phyloP scores from a whole-genome alignment of 1,139 yeast genomes.

The Hyphopichia pseudoburtonii region DNA sequence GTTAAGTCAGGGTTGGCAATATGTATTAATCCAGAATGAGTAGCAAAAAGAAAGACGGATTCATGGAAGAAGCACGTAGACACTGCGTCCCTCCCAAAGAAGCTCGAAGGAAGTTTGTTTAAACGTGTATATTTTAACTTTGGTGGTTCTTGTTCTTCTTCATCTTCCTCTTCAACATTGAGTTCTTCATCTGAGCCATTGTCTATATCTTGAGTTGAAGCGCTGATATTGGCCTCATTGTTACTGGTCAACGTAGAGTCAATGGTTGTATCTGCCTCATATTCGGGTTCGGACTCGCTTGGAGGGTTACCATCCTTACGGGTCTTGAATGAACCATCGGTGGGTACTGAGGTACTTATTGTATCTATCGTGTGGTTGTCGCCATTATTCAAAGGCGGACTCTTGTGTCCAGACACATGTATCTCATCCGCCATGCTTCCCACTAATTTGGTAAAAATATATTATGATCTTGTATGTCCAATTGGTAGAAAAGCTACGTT shows the following conservation, averaged over 20 bases:
- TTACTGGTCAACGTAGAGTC: too few species aligned
- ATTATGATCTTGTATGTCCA: too few species aligned
- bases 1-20: conserved; percentile 59
- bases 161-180: conserved; percentile 15
- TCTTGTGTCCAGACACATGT: not conserved
- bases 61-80: conserved; percentile 67
- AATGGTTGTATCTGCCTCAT: conserved; percentile 1
- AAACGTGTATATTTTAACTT: conserved; percentile 70
- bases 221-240: too few species aligned
- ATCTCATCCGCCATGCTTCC: not conserved
- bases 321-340: too few species aligned
- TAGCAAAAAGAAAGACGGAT: conserved; percentile 70
- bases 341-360: not conserved
- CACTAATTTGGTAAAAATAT: too few species aligned
- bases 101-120: conserved; percentile 59
- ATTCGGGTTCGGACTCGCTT: too few species aligned
- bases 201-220: too few species aligned
- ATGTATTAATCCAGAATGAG: conserved; percentile 84
- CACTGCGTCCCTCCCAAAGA: conserved; percentile 74
- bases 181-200: conserved; percentile 9
- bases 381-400: not conserved
- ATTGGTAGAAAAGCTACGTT: not conserved
- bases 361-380: not conserved
- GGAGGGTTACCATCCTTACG: too few species aligned
- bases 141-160: conserved; percentile 69